Conservation (phyloP, 768 basidiomycete species). For the Coprinellus micaceus region DNA sequence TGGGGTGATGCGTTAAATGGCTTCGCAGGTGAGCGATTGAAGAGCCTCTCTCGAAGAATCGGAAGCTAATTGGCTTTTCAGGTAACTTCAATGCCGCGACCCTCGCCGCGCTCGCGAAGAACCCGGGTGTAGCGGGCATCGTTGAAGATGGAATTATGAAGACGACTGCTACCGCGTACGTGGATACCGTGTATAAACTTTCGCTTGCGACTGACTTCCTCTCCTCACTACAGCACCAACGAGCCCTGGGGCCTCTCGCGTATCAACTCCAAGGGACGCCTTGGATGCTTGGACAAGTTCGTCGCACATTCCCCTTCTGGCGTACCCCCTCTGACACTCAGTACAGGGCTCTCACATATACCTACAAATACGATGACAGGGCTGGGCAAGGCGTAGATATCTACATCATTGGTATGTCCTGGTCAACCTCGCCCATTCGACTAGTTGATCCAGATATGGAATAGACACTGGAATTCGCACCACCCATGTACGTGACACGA, state of each 20-base stretch:
- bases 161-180: conserved; percentile 19
- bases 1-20: conserved; percentile 6
- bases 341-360: conserved; percentile 17
- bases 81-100: too few species aligned
- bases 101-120: too few species aligned
- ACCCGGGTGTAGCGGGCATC: conserved; percentile 17
- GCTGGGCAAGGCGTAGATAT: conserved; percentile 33
- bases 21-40: conserved; percentile 7
- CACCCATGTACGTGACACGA: conserved; percentile 17
- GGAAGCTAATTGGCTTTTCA: conserved; percentile 11
- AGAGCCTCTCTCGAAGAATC: conserved; percentile 12
- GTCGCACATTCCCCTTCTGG: background rate
- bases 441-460: background rate
- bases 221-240: conserved; percentile 19
- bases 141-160: conserved; percentile 24
- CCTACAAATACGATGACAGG: conserved; percentile 18
- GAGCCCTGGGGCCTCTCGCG: conserved; percentile 32
- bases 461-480: conserved; percentile 24
- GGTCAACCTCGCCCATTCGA: background rate
- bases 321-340: background rate
- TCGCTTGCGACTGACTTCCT: background rate
- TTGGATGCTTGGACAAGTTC: conserved; percentile 12
- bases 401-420: conserved; percentile 32
- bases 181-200: too few species aligned
- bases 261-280: conserved; percentile 17